A percentile compares a stretch with the other conserved stretches of the same genome.
Conservation (phyloP, 2,329 filamentous ascomycete genomes). For the Ceratocystiopsis minuta region DNA sequence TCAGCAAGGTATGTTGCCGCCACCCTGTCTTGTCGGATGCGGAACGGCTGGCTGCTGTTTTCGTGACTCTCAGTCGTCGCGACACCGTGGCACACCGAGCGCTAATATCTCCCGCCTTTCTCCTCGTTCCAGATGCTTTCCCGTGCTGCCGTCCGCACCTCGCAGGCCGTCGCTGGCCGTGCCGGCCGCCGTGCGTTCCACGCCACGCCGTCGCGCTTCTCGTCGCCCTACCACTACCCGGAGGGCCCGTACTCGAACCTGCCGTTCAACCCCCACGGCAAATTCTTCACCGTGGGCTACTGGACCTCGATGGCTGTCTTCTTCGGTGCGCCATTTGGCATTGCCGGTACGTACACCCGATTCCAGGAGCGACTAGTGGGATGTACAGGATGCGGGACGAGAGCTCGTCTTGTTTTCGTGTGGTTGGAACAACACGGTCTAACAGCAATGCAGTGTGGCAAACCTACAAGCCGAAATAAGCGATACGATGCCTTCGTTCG, state of each 20-base stretch:
- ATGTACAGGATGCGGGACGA: no score
- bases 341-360: conserved; percentile 40
- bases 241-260: conserved; percentile 90
- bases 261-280: conserved; percentile 89
- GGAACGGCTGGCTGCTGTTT: no score
- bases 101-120: no score
- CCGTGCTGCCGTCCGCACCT: conserved; percentile 40
- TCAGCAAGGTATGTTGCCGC: conserved; percentile 2
- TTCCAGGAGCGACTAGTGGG: no score
- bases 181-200: conserved; percentile 79
- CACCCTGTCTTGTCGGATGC: no score
- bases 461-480: conserved; percentile 28
- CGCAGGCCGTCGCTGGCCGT: conserved; percentile 42
- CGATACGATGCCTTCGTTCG: no score
- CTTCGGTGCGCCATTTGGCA: conserved; percentile 45
- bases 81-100: no score
- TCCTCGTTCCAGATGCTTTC: conserved; percentile 55
- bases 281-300: conserved; percentile 68
- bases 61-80: no score
- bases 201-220: conserved; percentile 66
- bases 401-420: no score
- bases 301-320: conserved; percentile 48
- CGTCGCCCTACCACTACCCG: conserved; percentile 93
- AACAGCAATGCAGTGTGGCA: conserved; percentile 23
- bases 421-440: no score